A percentile compares a stretch with the other conserved stretches of the same genome.
These are phyloP conservation scores for Fraxinus excelsior DNA, from an alignment of 257 asterid species.

Conservation along the genomic window DNA sequence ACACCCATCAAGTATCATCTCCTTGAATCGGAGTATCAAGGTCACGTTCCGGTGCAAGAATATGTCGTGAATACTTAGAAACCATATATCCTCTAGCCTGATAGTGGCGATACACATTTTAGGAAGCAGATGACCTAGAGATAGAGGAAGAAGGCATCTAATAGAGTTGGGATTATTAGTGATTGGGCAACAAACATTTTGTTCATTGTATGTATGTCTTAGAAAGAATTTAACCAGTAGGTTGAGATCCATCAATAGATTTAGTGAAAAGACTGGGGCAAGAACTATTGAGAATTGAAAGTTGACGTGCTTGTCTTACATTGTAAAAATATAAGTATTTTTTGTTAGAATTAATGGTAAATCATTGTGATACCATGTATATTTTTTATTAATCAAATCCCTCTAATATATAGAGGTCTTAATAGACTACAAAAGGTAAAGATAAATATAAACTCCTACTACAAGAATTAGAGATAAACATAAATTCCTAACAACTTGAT, in stretches of 20 bases:
- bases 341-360: no score
- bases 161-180: neutral
- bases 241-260: neutral
- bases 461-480: no score
- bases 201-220: neutral
- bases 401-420: no score
- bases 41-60: neutral
- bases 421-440: no score
- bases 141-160: neutral
- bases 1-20: neutral
- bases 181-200: neutral
- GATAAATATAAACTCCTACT: no score
- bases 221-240: neutral
- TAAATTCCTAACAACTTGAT: no score
- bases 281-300: neutral
- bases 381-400: no score
- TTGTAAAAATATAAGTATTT: no score
- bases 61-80: neutral
- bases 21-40: neutral
- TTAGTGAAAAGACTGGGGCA: neutral
- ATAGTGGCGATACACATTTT: neutral
- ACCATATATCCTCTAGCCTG: neutral
- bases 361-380: no score
- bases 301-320: neutral
- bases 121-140: neutral